These are phyloP conservation scores for Iris macrosiphon DNA, from an alignment of 106 monocot genomes.

Conservation along the genomic window DNA sequence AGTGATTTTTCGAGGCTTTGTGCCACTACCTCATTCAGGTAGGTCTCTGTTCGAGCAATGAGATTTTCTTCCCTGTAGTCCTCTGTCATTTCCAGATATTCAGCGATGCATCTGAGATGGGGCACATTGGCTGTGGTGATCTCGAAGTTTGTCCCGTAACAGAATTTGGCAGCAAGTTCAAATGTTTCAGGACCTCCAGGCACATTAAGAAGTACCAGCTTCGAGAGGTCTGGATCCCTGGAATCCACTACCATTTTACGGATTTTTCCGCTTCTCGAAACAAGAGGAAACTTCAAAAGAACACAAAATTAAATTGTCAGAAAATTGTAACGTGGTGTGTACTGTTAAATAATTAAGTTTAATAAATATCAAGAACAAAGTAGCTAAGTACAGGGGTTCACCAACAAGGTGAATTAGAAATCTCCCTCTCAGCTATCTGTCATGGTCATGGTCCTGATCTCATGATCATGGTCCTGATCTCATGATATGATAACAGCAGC, in stretches of 20 bases:
- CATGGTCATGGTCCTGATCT: too few relatives aligned
- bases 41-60: slow-evolving; percentile 54
- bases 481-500: too few relatives aligned
- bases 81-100: slow-evolving; percentile 90
- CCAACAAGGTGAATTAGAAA: too few relatives aligned
- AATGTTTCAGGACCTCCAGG: slow-evolving; percentile 67
- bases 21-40: slow-evolving; percentile 60
- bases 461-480: too few relatives aligned
- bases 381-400: too few relatives aligned
- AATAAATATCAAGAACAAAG: neutral
- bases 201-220: slow-evolving; percentile 56
- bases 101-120: slow-evolving; percentile 60
- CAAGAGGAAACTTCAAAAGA: slow-evolving; percentile 62
- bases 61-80: slow-evolving; percentile 72
- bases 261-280: slow-evolving; percentile 63
- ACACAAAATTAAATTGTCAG: slow-evolving; percentile 1
- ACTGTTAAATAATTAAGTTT: neutral
- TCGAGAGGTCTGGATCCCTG: slow-evolving; percentile 50
- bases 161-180: slow-evolving; percentile 78
- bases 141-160: slow-evolving; percentile 68
- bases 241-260: slow-evolving; percentile 66
- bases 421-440: too few relatives aligned
- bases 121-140: slow-evolving; percentile 59
- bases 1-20: slow-evolving; percentile 81
- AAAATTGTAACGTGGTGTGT: too few relatives aligned